These are phyloP conservation scores for Penicillium sp. DNA, from an alignment of 2,329 filamentous ascomycete species.

Conservation along the genomic window DNA sequence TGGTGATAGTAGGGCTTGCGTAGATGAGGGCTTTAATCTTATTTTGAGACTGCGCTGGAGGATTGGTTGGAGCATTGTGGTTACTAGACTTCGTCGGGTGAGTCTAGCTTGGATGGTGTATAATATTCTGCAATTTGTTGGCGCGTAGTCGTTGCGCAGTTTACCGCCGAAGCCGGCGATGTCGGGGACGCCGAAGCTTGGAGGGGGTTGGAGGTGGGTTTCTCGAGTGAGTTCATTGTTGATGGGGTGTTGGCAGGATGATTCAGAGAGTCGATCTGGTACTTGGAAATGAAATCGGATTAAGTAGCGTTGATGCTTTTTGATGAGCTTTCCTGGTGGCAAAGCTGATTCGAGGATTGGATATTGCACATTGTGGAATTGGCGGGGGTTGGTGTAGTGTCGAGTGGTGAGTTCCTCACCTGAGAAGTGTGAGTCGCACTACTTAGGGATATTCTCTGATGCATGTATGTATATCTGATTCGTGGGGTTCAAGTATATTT, in stretches of 20 bases:
- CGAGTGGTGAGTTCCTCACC: not conserved
- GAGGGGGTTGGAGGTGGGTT: conserved; percentile 20
- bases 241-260: not conserved
- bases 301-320: not conserved
- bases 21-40: conserved; percentile 14
- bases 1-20: not conserved
- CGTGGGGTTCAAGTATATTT: too few relatives aligned
- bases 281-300: not conserved
- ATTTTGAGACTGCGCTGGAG: conserved; percentile 16
- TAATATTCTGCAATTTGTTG: conserved; percentile 14
- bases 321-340: not conserved
- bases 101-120: conserved; percentile 15
- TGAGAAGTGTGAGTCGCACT: not conserved
- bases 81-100: conserved; percentile 2
- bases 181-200: conserved; percentile 20
- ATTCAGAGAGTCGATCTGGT: not conserved
- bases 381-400: not conserved
- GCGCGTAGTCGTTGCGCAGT: conserved; percentile 21
- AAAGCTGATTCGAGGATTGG: not conserved
- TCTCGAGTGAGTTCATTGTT: not conserved
- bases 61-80: conserved; percentile 6
- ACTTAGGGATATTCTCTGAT: too few relatives aligned
- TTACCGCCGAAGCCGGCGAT: conserved; percentile 21
- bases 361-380: not conserved
- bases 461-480: too few relatives aligned